Evolutionary conservation across 768 basidiomycete species (phyloP).

Genomic region (Leucocoprinus birnbaumii): DNA sequence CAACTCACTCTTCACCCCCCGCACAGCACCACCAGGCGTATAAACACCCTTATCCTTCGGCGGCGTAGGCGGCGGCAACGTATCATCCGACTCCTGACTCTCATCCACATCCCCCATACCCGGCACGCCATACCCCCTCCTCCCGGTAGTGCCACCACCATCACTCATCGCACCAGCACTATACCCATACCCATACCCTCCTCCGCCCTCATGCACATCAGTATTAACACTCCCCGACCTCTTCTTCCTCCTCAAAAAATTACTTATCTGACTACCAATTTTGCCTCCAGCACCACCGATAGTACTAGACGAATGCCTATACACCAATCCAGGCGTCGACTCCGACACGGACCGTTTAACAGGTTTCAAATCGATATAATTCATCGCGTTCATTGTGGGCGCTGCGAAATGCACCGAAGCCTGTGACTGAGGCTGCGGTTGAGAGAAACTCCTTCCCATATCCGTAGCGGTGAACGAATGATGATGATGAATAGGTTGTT

Average conservation of each 20-base stretch:
- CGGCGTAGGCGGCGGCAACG: constrained; percentile 38
- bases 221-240: constrained; percentile 18
- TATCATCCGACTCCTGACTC: constrained; percentile 19
- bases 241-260: constrained; percentile 39
- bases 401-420: background rate
- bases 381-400: background rate
- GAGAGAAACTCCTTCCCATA: constrained; percentile 11
- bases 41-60: constrained; percentile 39
- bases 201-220: too few species aligned
- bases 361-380: background rate
- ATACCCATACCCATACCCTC: too few species aligned
- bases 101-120: background rate
- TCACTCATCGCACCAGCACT: too few species aligned
- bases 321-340: constrained; percentile 17
- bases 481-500: background rate
- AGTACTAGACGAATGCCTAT: too few species aligned
- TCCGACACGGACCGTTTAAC: constrained; percentile 27
- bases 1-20: background rate
- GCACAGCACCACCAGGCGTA: constrained; percentile 9
- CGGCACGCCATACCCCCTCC: background rate
- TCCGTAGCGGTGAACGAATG: background rate
- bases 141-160: too few species aligned
- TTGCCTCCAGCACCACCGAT: constrained; percentile 12
- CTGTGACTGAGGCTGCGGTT: constrained; percentile 10
- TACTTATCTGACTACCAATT: constrained; percentile 23